These are phyloP conservation scores for Neonectria neomacrospora DNA, from an alignment of 2,329 filamentous ascomycete species.

Conservation along the genomic window DNA sequence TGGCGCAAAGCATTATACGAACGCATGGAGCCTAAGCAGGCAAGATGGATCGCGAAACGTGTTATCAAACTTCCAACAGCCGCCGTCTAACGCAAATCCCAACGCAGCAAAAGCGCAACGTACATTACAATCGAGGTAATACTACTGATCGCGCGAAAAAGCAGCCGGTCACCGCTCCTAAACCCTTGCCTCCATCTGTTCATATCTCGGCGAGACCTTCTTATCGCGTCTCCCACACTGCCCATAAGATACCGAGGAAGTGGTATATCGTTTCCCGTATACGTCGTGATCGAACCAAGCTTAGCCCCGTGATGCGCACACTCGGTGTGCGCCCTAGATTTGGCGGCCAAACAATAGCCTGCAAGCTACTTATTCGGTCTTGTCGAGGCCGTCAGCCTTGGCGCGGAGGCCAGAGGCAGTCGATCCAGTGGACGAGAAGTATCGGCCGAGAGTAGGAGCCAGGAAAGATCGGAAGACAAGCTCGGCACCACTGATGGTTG, in stretches of 20 bases:
- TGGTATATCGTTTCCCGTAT: constrained; percentile 28
- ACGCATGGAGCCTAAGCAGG: constrained; percentile 28
- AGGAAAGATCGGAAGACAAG: constrained; percentile 97
- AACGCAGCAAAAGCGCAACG: constrained; percentile 35
- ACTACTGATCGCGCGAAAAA: constrained; percentile 32
- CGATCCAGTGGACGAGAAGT: constrained; percentile 78
- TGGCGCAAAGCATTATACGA: constrained; percentile 11
- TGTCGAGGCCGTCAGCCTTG: constrained; percentile 83
- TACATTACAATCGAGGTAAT: constrained; percentile 38
- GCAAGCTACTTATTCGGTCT: constrained; percentile 66
- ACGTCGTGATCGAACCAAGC: constrained; percentile 35
- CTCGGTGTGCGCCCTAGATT: constrained; percentile 27
- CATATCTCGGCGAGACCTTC: constrained; percentile 20
- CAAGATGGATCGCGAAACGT: constrained; percentile 39
- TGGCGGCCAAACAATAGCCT: constrained; percentile 41
- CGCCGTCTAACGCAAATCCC: constrained; percentile 40
- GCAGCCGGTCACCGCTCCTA: constrained; percentile 27
- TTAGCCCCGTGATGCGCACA: constrained; percentile 38
- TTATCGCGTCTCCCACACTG: constrained; percentile 23
- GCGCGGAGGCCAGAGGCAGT: constrained; percentile 89
- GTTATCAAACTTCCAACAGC: constrained; percentile 44
- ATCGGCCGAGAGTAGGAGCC: constrained; percentile 89
- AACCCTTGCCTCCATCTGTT: constrained; percentile 33
- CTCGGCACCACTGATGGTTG: constrained; percentile 80
- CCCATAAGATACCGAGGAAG: constrained; percentile 24